Evolutionary conservation across 2,329 filamentous ascomycete genomes (phyloP).

Genomic region (Colletotrichum sp.): DNA sequence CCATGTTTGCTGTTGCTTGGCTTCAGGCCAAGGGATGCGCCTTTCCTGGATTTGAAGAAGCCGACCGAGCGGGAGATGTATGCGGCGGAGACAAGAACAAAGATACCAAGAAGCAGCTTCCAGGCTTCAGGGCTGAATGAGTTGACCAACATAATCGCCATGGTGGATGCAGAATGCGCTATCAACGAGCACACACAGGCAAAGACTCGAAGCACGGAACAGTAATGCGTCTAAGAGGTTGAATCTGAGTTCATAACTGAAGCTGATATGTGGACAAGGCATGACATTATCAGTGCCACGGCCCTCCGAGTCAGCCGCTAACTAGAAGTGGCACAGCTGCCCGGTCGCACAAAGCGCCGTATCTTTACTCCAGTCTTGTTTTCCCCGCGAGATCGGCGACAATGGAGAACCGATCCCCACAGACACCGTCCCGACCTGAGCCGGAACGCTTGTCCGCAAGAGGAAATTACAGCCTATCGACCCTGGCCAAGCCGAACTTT

Average conservation of each 20-base stretch:
- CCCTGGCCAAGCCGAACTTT: not conserved
- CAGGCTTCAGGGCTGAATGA: not conserved
- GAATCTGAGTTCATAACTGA: not conserved
- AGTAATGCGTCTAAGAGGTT: not conserved
- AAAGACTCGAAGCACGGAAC: not conserved
- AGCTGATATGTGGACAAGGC: not conserved
- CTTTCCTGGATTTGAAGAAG: not conserved
- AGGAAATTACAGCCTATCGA: slow-evolving; percentile 17
- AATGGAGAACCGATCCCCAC: slow-evolving; percentile 2
- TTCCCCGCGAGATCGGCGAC: slow-evolving; percentile 4
- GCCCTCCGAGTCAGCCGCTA: not conserved
- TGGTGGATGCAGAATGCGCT: not conserved
- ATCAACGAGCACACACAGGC: not conserved
- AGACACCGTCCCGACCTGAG: not conserved
- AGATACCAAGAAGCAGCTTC: slow-evolving; percentile 1
- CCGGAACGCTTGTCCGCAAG: slow-evolving; percentile 10
- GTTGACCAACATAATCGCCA: not conserved
- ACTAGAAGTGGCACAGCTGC: not conserved
- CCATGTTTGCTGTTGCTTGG: not conserved
- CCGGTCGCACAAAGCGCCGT: not conserved
- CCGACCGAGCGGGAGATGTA: not conserved
- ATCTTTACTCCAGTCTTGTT: not conserved
- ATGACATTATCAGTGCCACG: not conserved
- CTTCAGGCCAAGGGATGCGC: not conserved
- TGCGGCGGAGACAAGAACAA: not conserved